Evolutionary conservation across 2,329 filamentous ascomycete genomes (phyloP).

Genomic region (Colletotrichum spinosum): DNA sequence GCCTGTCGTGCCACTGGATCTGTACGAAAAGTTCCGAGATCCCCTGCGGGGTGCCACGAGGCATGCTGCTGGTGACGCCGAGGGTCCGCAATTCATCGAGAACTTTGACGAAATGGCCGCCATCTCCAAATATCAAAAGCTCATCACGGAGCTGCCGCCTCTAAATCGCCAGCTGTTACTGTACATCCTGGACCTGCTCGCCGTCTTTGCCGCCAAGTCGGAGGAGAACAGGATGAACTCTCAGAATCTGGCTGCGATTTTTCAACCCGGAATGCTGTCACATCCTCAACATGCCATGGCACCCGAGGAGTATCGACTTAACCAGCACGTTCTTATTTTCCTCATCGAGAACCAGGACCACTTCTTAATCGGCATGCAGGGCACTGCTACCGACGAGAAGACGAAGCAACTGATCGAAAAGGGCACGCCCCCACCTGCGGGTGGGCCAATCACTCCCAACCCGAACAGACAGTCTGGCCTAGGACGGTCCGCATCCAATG

Average conservation of each 20-base stretch:
- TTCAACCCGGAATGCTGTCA: slow-evolving; percentile 95
- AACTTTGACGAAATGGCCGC: slow-evolving; percentile 73
- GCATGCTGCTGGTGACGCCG: slow-evolving; percentile 78
- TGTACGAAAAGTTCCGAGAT: slow-evolving; percentile 91
- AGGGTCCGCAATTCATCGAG: slow-evolving; percentile 77
- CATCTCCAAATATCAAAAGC: slow-evolving; percentile 84
- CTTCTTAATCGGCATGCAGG: slow-evolving; percentile 98
- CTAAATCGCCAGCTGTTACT: slow-evolving; percentile 93
- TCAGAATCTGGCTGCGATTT: slow-evolving; percentile 94
- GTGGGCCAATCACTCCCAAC: slow-evolving; percentile 61
- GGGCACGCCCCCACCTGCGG: slow-evolving; percentile 68
- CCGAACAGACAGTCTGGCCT: slow-evolving; percentile 68
- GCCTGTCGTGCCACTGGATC: slow-evolving; percentile 92
- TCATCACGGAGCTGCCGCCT: slow-evolving; percentile 93
- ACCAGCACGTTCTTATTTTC: slow-evolving; percentile 97
- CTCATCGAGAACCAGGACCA: slow-evolving; percentile 98
- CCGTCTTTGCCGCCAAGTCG: slow-evolving; percentile 96
- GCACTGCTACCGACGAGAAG: slow-evolving; percentile 94
- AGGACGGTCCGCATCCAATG: slow-evolving; percentile 84
- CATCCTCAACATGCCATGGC: slow-evolving; percentile 97
- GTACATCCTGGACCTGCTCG: slow-evolving; percentile 94
- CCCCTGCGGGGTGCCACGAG: slow-evolving; percentile 79
- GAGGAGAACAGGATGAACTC: slow-evolving; percentile 98
- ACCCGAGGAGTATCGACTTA: slow-evolving; percentile 91
- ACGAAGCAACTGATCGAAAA: slow-evolving; percentile 74